A percentile compares a stretch with the other conserved stretches of the same genome.
Evolutionary conservation across 306 rosid genomes (phyloP).

Genomic region (Acacia crassicarpa): DNA sequence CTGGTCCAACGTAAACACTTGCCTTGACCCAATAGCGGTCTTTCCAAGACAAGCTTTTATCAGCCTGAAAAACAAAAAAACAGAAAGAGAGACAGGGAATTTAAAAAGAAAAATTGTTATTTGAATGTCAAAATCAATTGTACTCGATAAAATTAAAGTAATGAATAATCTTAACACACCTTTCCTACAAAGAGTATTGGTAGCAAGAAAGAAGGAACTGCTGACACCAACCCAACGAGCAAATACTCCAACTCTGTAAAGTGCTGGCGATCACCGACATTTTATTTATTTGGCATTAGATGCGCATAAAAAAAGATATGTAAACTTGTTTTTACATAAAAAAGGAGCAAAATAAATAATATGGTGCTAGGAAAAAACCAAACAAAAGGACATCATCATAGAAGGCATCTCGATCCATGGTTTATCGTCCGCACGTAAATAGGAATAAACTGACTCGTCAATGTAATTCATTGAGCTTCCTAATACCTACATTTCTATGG

Average conservation of each 20-base stretch:
- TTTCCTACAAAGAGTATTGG: conserved; percentile 78
- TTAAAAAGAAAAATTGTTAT: background rate
- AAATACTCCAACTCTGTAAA: conserved; percentile 91
- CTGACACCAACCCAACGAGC: conserved; percentile 81
- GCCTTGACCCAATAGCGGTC: conserved; percentile 98
- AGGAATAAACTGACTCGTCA: too few species aligned
- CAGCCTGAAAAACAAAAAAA: conserved; percentile 67
- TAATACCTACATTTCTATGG: too few species aligned
- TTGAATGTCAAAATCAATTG: background rate
- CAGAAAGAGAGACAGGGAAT: background rate
- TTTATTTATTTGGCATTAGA: background rate
- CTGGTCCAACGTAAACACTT: conserved; percentile 44
- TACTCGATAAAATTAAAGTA: background rate
- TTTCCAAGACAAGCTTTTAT: conserved; percentile 58
- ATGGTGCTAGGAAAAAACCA: background rate
- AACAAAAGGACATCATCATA: background rate
- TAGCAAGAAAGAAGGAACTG: conserved; percentile 77
- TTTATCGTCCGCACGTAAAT: background rate
- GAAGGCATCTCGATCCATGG: background rate
- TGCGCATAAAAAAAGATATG: background rate
- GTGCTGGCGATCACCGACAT: conserved; percentile 46
- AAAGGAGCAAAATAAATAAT: background rate
- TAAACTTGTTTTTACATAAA: background rate
- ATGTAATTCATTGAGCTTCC: too few species aligned
- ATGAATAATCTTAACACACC: conserved; percentile 38